phyloP scores from a whole-genome alignment of 495 filamentous ascomycete genomes.

The Neurospora sp. region DNA sequence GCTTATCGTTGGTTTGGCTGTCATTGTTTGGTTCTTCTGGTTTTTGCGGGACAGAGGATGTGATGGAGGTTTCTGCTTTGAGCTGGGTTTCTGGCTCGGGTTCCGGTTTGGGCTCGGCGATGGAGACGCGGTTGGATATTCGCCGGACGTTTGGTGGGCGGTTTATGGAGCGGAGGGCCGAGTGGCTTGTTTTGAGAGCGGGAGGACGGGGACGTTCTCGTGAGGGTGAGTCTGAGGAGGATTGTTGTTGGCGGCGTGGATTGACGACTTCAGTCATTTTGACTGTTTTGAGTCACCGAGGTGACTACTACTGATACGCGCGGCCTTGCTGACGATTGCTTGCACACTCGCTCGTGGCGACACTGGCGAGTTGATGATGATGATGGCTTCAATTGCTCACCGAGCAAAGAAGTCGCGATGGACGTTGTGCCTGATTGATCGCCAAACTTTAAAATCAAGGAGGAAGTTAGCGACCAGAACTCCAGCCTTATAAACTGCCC shows the following conservation, averaged over 20 bases:
- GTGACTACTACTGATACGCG: background rate
- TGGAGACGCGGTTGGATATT: slow-evolving; percentile 19
- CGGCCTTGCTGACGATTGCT: background rate
- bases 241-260: background rate
- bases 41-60: background rate
- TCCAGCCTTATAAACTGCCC: background rate
- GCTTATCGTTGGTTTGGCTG: background rate
- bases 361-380: background rate
- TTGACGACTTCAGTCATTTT: slow-evolving; percentile 18
- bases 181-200: slow-evolving; percentile 4
- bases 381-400: background rate
- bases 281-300: background rate
- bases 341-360: background rate
- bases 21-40: background rate
- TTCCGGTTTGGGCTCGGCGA: slow-evolving; percentile 8
- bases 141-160: slow-evolving; percentile 8
- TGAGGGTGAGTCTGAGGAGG: background rate
- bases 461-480: background rate
- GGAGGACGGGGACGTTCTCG: slow-evolving; percentile 1
- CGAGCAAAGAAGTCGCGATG: background rate
- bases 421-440: background rate
- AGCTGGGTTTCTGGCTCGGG: background rate
- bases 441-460: background rate
- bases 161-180: slow-evolving; percentile 13
- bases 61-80: slow-evolving; percentile 5